Evolutionary conservation across 805 yeast genomes (phyloP).

Genomic region (Zygosaccharomyces bisporus): DNA sequence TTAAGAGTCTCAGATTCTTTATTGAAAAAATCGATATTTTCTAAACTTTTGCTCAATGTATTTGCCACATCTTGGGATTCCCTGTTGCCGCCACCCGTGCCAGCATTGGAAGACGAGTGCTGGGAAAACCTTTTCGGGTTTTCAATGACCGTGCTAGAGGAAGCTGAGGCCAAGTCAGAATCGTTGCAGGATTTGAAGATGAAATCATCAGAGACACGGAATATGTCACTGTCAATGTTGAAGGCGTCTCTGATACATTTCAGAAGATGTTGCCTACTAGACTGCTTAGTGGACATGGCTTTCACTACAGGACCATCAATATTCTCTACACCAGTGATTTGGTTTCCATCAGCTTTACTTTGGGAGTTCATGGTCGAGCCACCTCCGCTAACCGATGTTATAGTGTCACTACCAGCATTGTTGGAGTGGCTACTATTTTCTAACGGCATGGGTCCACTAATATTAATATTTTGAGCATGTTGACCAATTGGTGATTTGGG

Average conservation of each 20-base stretch:
- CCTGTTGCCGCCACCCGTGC: slow-evolving; percentile 10
- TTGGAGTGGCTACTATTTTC: too few species aligned
- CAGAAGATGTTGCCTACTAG: slow-evolving; percentile 47
- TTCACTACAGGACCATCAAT: slow-evolving; percentile 39
- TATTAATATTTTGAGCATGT: slow-evolving; percentile 14
- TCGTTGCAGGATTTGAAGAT: slow-evolving; percentile 54
- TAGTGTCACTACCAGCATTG: too few species aligned
- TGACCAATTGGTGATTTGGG: slow-evolving; percentile 26
- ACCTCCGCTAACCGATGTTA: neutral
- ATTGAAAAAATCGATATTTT: slow-evolving; percentile 33
- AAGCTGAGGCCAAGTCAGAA: slow-evolving; percentile 38
- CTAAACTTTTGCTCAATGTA: slow-evolving; percentile 27
- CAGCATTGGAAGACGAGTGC: slow-evolving; percentile 29
- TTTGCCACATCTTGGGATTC: slow-evolving; percentile 26
- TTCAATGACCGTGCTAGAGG: slow-evolving; percentile 47
- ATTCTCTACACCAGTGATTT: slow-evolving; percentile 45
- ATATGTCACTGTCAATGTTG: slow-evolving; percentile 55
- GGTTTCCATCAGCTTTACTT: slow-evolving; percentile 9
- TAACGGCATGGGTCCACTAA: neutral
- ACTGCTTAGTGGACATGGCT: slow-evolving; percentile 26
- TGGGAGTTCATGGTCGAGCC: neutral
- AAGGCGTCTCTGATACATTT: slow-evolving; percentile 59
- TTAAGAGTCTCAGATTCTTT: slow-evolving; percentile 36
- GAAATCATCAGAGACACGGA: slow-evolving; percentile 52
- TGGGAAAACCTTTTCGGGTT: slow-evolving; percentile 42